Evolutionary conservation across 257 asterid species (phyloP).

Genomic region (Salvia miltiorrhiza): DNA sequence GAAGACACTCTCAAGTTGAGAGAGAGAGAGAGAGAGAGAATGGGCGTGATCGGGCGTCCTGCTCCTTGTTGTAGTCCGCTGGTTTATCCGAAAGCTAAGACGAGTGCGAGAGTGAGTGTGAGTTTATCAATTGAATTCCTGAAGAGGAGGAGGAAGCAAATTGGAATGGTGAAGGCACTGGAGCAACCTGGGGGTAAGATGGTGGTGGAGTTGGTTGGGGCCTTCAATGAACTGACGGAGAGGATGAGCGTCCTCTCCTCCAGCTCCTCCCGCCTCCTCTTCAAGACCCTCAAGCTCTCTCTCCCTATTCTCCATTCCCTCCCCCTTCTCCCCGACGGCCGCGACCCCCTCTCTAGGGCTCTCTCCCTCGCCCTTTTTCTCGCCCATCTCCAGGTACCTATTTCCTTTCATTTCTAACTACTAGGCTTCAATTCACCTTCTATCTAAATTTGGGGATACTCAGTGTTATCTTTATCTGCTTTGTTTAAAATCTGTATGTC

Average conservation of each 20-base stretch:
- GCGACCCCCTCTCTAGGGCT: conserved; percentile 77
- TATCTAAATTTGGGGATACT: too few species aligned
- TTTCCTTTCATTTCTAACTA: neutral
- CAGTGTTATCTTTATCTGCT: neutral
- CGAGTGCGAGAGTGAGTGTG: too few species aligned
- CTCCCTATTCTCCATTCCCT: conserved; percentile 73
- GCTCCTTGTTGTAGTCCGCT: neutral
- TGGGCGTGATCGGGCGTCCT: neutral
- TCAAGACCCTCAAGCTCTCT: conserved; percentile 72
- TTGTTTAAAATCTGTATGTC: neutral
- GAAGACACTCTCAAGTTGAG: neutral
- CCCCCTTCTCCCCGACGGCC: conserved; percentile 63
- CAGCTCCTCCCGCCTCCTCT: conserved; percentile 68
- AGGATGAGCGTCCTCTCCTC: conserved; percentile 59
- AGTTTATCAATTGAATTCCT: neutral
- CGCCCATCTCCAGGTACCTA: conserved; percentile 84
- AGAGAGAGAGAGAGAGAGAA: neutral
- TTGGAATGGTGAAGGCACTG: neutral
- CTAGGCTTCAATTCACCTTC: too few species aligned
- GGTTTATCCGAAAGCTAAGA: neutral
- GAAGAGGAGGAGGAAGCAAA: neutral
- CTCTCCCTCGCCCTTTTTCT: conserved; percentile 71
- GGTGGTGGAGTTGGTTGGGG: conserved; percentile 90
- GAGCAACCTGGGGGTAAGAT: conserved; percentile 97
- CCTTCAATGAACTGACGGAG: conserved; percentile 81